Conservation (phyloP, 805 yeast genomes). For the Myxozyma neotropica region DNA sequence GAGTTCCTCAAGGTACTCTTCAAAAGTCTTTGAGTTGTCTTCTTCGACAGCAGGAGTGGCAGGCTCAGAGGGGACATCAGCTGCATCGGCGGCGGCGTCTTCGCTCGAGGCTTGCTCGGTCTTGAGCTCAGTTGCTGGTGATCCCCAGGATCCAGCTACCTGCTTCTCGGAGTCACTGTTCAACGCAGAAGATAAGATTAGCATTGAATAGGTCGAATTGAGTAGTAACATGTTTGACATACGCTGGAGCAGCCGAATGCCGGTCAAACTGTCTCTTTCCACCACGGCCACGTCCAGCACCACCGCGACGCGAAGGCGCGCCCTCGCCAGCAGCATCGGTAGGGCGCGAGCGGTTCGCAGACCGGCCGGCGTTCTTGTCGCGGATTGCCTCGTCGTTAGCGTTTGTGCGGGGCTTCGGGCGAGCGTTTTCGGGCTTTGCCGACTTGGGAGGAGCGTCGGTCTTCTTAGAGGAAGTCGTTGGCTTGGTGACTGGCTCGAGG, state of each 20-base stretch:
- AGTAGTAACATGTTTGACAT: conserved; percentile 1
- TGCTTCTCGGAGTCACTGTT: conserved; percentile 78
- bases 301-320: conserved; percentile 30
- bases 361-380: conserved; percentile 65
- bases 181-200: not conserved
- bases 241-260: conserved; percentile 52
- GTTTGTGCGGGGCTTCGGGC: conserved; percentile 68
- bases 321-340: conserved; percentile 30
- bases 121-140: conserved; percentile 53
- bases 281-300: conserved; percentile 17
- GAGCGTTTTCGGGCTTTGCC: conserved; percentile 58
- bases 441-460: conserved; percentile 77
- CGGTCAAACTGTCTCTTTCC: conserved; percentile 57
- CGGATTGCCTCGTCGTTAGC: conserved; percentile 84
- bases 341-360: conserved; percentile 43
- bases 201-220: not conserved
- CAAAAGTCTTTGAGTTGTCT: conserved; percentile 64
- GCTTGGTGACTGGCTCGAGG: conserved; percentile 54
- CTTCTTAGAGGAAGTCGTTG: conserved; percentile 78
- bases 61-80: conserved; percentile 42
- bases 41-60: conserved; percentile 48
- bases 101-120: conserved; percentile 63
- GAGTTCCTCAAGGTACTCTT: conserved; percentile 77
- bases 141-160: conserved; percentile 83
- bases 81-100: conserved; percentile 50